A percentile compares a stretch with the other conserved stretches of the same genome.
Evolutionary conservation across 2,329 filamentous ascomycete species (phyloP).

Genomic region (Lecanicillium sp.): DNA sequence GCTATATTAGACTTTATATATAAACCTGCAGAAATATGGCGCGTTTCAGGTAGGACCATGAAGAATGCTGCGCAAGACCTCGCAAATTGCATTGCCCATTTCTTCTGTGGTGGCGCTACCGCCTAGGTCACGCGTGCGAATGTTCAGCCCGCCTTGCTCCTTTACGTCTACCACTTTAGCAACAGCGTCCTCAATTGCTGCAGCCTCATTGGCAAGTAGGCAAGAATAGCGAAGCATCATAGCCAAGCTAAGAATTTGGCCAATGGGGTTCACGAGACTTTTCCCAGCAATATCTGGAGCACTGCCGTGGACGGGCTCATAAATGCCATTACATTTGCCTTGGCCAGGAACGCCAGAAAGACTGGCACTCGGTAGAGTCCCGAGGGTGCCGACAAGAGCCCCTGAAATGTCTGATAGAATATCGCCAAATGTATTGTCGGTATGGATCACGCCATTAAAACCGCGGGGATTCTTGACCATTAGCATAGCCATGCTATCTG

Average conservation of each 20-base stretch:
- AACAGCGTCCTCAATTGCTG: conserved; percentile 56
- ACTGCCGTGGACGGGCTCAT: conserved; percentile 67
- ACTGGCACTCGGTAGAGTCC: conserved; percentile 35
- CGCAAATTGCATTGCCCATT: conserved; percentile 52
- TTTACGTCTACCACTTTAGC: conserved; percentile 52
- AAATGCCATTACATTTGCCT: conserved; percentile 56
- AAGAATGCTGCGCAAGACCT: neutral
- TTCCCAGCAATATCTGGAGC: conserved; percentile 69
- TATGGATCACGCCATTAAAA: conserved; percentile 39
- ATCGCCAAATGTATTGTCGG: conserved; percentile 40
- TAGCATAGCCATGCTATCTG: conserved; percentile 39
- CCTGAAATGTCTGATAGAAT: conserved; percentile 36
- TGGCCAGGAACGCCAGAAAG: conserved; percentile 31
- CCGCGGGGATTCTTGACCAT: conserved; percentile 36
- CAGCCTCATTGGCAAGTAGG: conserved; percentile 50
- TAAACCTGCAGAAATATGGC: too few species aligned
- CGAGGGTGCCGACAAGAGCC: conserved; percentile 36
- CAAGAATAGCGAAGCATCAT: conserved; percentile 72
- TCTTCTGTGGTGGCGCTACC: conserved; percentile 54
- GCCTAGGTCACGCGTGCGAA: conserved; percentile 58
- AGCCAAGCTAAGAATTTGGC: conserved; percentile 60
- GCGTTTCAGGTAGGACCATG: neutral
- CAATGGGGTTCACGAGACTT: conserved; percentile 64
- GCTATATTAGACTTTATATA: too few species aligned
- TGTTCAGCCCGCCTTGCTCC: conserved; percentile 29